Evolutionary conservation across 1,284 basidiomycete species (phyloP).

Genomic region (Ganoderma sp.): DNA sequence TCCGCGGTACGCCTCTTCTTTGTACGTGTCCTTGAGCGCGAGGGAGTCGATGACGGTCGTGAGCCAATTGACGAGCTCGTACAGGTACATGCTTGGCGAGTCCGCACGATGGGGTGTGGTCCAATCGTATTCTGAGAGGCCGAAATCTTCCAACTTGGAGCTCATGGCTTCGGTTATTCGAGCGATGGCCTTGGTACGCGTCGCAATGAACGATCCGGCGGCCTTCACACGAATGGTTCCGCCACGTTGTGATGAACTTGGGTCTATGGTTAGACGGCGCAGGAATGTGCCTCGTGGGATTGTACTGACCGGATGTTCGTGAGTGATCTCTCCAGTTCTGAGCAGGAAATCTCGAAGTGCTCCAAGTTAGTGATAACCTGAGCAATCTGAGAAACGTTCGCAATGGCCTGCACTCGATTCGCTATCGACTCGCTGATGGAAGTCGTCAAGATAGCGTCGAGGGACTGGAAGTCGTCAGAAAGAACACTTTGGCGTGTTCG

Average conservation of each 20-base stretch:
- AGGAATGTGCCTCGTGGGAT: background rate
- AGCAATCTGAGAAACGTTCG: conserved; percentile 91
- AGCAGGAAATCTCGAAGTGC: conserved; percentile 88
- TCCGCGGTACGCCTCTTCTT: conserved; percentile 86
- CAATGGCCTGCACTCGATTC: conserved; percentile 71
- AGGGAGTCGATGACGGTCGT: conserved; percentile 96
- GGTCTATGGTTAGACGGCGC: background rate
- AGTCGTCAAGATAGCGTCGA: conserved; percentile 85
- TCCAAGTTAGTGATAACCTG: conserved; percentile 95
- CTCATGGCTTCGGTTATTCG: conserved; percentile 87
- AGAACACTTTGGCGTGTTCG: background rate
- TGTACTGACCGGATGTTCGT: conserved; percentile 72
- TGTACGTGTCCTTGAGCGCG: conserved; percentile 82
- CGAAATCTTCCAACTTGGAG: conserved; percentile 96
- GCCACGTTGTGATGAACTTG: conserved; percentile 73
- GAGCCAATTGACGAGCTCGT: conserved; percentile 96
- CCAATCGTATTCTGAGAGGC: conserved; percentile 95
- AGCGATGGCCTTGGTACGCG: conserved; percentile 72
- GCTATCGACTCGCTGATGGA: conserved; percentile 84
- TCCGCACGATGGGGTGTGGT: conserved; percentile 70
- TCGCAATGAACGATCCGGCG: conserved; percentile 69
- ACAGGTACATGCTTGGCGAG: conserved; percentile 90
- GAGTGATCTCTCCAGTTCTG: conserved; percentile 87
- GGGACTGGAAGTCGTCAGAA: conserved; percentile 58
- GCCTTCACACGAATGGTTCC: conserved; percentile 79